Evolutionary conservation across 2,329 filamentous ascomycete species (phyloP), one percentile per base, ranked within the genome.

Genomic region (Daldinia sp.): DNA sequence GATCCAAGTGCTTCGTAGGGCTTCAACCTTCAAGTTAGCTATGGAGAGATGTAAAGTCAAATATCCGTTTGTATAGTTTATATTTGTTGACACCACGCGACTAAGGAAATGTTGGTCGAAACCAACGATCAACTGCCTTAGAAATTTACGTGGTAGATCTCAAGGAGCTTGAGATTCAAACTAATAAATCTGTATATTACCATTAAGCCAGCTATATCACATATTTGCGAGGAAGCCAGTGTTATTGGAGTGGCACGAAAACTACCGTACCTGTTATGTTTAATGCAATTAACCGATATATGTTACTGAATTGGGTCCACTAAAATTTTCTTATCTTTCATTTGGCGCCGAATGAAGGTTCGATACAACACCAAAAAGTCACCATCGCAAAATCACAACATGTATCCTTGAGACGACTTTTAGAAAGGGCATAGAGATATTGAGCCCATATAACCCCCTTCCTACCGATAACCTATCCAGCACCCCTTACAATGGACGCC

Each of bases 401-500:
- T 63, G 30, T n/a, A 30, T 48, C 18, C 33, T 51, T 44, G 6
- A 39, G 46, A 63, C 33, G 18, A 10, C 4, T 20, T 35, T 28
- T 23, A 1, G 4, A 18, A 35, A 23, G 15, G 18, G 26, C 23
- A 59, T 18, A 28, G 4, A 20, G 12, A 33, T 10, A 44, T n/a
- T 4, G 37, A 33, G 46, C 46, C 46, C 46, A 30, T 39, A 26
- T 6, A 18, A 26, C 13, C n/a, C 37, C 26, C 26, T 7, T 20
- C 6, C 23, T 15, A 30, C 26, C 26, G 4, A 51, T 2, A 51
- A 1, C 26, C 23, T 30, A 33, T 20, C 15, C 37, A 35, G 13
- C 23, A 6, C 6, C 12, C 30, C n/a, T 41, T 3, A 2, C 5
- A 41, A 98, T 98, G 94, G 88, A 98, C 81, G 92, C 94, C 62